Evolutionary conservation across 1,139 yeast species (phyloP).

Genomic region (Pichia kudriavzevii): DNA sequence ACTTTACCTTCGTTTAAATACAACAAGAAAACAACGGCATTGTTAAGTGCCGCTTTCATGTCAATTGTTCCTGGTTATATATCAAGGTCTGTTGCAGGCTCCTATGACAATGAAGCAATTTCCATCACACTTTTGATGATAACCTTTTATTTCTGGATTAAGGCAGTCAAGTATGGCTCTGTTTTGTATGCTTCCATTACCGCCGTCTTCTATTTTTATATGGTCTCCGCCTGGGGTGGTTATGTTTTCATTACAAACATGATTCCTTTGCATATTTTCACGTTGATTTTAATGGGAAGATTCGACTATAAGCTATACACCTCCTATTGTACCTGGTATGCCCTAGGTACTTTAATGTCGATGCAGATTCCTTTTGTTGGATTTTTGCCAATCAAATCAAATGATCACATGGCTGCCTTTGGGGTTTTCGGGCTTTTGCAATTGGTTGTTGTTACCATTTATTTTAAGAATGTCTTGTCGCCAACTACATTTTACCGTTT

Average conservation of each 20-base stretch:
- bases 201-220: constrained; percentile 88
- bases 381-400: constrained; percentile 90
- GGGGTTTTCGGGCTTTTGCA: constrained; percentile 96
- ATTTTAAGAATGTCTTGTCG: constrained; percentile 67
- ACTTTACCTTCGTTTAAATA: constrained; percentile 30
- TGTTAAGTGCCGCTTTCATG: constrained; percentile 88
- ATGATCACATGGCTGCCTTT: constrained; percentile 97
- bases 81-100: constrained; percentile 97
- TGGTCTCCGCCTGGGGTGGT: constrained; percentile 99
- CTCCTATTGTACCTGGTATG: constrained; percentile 94
- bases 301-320: constrained; percentile 77
- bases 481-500: constrained; percentile 69
- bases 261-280: constrained; percentile 93
- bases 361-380: constrained; percentile 99
- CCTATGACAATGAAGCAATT: constrained; percentile 98
- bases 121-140: constrained; percentile 95
- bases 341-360: constrained; percentile 90
- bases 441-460: constrained; percentile 80
- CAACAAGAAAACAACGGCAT: constrained; percentile 58
- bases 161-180: constrained; percentile 85
- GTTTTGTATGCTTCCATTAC: constrained; percentile 78
- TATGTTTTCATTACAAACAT: constrained; percentile 96
- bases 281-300: constrained; percentile 88
- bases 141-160: constrained; percentile 93
- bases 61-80: constrained; percentile 99